These are phyloP conservation scores for Penicillium samsonianum DNA, from an alignment of 495 filamentous ascomycete genomes.

Conservation along the genomic window DNA sequence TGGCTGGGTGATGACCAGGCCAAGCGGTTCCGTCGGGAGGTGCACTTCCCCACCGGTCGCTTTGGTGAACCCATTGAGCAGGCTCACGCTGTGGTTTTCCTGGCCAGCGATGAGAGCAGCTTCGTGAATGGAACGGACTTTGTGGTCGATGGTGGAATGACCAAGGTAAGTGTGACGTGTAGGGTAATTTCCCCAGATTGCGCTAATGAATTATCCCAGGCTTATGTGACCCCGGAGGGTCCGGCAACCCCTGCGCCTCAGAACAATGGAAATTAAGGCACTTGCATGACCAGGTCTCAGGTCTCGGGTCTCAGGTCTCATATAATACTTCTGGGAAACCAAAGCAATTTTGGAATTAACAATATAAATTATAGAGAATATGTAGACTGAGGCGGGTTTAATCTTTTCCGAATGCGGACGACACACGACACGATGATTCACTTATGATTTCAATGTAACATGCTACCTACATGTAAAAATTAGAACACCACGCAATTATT, in stretches of 20 bases:
- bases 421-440: constrained; percentile 5
- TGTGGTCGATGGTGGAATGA: constrained; percentile 96
- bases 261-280: constrained; percentile 54
- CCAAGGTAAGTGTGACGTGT: constrained; percentile 53
- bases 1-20: constrained; percentile 88
- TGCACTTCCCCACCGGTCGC: constrained; percentile 92
- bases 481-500: neutral
- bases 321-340: neutral
- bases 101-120: constrained; percentile 91
- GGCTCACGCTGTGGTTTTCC: constrained; percentile 88
- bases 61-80: constrained; percentile 97
- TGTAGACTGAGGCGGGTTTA: neutral
- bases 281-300: neutral
- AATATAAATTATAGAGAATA: neutral
- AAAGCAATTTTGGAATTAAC: neutral
- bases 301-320: neutral
- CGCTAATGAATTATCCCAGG: constrained; percentile 42
- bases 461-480: too few species aligned
- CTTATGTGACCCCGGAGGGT: constrained; percentile 91
- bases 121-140: constrained; percentile 94
- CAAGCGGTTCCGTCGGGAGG: constrained; percentile 82
- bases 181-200: neutral
- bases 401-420: neutral
- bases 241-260: constrained; percentile 66
- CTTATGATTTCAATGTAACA: constrained; percentile 2